Base-by-base conservation (phyloP, 164 flowering plant species). In the Santalum album region DNA sequence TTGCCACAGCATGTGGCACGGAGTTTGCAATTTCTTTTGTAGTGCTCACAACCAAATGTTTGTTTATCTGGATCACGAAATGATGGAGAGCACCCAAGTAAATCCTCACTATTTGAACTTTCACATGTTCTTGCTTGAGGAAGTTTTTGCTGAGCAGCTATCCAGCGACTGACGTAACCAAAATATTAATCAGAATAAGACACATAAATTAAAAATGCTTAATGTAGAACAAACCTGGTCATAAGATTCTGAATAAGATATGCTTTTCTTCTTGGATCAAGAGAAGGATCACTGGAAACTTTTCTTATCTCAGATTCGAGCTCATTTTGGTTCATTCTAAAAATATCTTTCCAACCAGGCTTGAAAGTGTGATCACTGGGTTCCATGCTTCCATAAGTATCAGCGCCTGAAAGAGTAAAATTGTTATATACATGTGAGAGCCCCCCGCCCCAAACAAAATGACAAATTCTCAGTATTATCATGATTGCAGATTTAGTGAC, bases 301-400 rank as follows among this genome's bases (percentile, higher is more conserved):
- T 81, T 86, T 66, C 92, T 74, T 68, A 88, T 84, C 70, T 88
- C 98, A 47, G 92, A 74, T 65, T 88, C 96, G 43, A 91, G 95
- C 63, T 88, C 98, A 75, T 72, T 91, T 65, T 86, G 92, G 67
- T 91, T 88, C 95, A 86, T 88, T 56, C 92, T 69, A 57, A 88
- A 86, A 22, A 91, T 88, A 68, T 88, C 96, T 65, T 86, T 86
- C 96, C 98, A 91, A 3, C 98, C 98, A 58, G 96, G 95, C 79
- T 88, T 88, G 70, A 90, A 88, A 60, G 78, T 81, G 46, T 69
- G 70, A 68, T 84, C 87, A 62, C 64, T 67, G 29, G 65, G 77
- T 54, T 86, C 92, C 59, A 76, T 32, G 51, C 74, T 70, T 62
- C 80, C 96, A 47, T 68, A 77, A 23, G 61, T 24, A 65, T 73